Evolutionary conservation across 1,139 yeast species (phyloP), one percentile per base, ranked within the genome.

Genomic region (Hemisphaericaspora subhashii): DNA sequence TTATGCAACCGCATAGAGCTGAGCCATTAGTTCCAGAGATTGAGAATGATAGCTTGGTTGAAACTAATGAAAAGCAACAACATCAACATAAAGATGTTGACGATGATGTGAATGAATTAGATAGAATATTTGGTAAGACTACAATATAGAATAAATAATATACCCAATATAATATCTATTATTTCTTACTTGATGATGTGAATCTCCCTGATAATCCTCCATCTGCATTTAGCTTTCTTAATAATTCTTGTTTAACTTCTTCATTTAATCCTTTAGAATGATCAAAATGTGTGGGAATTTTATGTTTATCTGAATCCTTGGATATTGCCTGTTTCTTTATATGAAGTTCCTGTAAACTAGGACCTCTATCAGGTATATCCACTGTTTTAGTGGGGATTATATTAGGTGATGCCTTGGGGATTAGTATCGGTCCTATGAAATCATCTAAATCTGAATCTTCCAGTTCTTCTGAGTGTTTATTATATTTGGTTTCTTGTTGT

Each of bases 1-100:
- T 70, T 2, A 66, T 70, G 67, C 57, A 57, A 21, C 77, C 76
- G 4, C 54, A 45, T 15, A 52, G 46, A 30, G 40, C 38, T 9
- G 36, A 35, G 15, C 27, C 21, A 4, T 37, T 37, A 17, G 32
- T 24, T 10, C 23, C 33, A n/a, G 27, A 37, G 12, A 21, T 27
- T 23, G 39, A 35, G 12, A 35, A 36, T 12, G 15, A 34, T n/a
- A 4, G n/a, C 27, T 27, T 27, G 14, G 14, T 16, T 11, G 31
- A 30, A 12, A 17, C 33, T n/a, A 14, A 31, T 20, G 21, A 18
- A 6, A 15, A 27, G 8, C 4, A 22, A 22, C 24, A 22, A 22
- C 22, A 20, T 5, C 26, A 28, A 5, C 36, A 33, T 13, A 33
- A 36, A 14, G 46, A 42, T 3, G 35, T 43, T 9, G 51, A 47